Evolutionary conservation across 2,329 filamentous ascomycete genomes (phyloP).

Genomic region (Aspergillus ruber): DNA sequence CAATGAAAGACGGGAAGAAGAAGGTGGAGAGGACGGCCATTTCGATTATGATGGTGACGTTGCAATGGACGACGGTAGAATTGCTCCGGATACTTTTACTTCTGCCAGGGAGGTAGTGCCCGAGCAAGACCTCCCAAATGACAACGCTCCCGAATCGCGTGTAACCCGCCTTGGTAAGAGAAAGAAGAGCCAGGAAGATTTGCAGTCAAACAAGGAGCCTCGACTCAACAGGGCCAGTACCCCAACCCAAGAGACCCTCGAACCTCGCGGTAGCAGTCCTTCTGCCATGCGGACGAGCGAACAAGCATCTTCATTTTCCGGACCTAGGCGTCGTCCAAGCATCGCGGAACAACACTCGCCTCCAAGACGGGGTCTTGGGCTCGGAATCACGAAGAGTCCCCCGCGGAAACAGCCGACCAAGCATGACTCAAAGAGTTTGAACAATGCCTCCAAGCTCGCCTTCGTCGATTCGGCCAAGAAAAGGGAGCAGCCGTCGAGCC

Average conservation of each 20-base stretch:
- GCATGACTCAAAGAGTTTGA: background rate
- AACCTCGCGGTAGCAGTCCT: conserved; percentile 9
- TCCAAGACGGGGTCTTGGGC: conserved; percentile 14
- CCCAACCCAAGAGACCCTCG: conserved; percentile 1
- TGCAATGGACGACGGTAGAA: conserved; percentile 10
- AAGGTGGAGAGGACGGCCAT: background rate
- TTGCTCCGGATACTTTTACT: background rate
- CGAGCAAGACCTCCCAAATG: background rate
- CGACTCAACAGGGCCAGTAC: conserved; percentile 13
- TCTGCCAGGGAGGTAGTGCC: background rate
- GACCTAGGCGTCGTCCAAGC: conserved; percentile 11
- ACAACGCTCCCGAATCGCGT: background rate
- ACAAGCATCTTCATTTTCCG: conserved; percentile 16
- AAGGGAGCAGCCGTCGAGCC: background rate
- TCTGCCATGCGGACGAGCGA: conserved; percentile 8
- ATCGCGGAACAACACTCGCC: conserved; percentile 8
- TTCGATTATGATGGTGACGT: conserved; percentile 12
- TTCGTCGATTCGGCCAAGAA: conserved; percentile 1
- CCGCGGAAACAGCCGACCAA: conserved; percentile 10
- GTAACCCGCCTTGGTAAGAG: conserved; percentile 17
- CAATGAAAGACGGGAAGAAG: background rate
- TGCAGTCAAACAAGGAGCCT: conserved; percentile 18
- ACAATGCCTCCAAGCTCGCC: too few species aligned
- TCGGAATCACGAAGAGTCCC: conserved; percentile 24
- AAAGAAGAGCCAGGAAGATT: conserved; percentile 16